Evolutionary conservation across 257 asterid species (phyloP).

Genomic region (Fraxinus quadrangulata): DNA sequence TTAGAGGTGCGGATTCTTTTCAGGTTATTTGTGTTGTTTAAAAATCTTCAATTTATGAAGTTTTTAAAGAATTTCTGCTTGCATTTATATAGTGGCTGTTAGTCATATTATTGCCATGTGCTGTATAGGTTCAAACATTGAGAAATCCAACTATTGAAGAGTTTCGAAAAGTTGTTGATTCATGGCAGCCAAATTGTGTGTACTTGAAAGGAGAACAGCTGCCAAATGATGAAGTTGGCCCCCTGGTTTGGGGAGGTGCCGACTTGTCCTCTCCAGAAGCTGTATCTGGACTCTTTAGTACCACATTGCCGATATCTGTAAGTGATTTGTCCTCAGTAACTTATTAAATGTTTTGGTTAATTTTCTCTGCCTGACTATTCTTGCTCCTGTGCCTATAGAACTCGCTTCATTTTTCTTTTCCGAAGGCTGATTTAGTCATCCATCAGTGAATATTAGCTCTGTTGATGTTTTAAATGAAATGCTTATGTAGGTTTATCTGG

Average conservation of each 20-base stretch:
- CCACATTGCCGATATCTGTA: conserved; percentile 71
- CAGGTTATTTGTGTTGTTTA: conserved; percentile 3
- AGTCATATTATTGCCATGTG: conserved; percentile 11
- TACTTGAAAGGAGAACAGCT: conserved; percentile 77
- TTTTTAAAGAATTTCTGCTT: not conserved
- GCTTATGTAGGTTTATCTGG: conserved; percentile 83
- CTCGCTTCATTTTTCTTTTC: not conserved
- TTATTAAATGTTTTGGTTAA: not conserved
- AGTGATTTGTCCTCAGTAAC: conserved; percentile 30
- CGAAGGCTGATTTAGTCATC: not conserved
- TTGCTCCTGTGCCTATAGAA: not conserved
- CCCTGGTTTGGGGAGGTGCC: conserved; percentile 58
- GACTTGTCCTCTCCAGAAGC: conserved; percentile 67
- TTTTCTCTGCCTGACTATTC: conserved; percentile 1
- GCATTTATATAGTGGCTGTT: conserved; percentile 5
- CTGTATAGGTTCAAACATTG: conserved; percentile 73
- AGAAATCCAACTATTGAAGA: conserved; percentile 72
- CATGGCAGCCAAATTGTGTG: conserved; percentile 81
- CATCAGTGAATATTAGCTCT: not conserved
- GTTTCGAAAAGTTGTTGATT: conserved; percentile 60
- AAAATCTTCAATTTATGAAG: not conserved
- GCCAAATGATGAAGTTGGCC: conserved; percentile 62
- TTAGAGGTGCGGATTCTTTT: conserved; percentile 65
- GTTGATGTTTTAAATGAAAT: conserved; percentile 23
- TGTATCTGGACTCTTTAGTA: conserved; percentile 59